A percentile compares a stretch with the other conserved stretches of the same genome.
Evolutionary conservation across 2,329 filamentous ascomycete genomes (phyloP).

Genomic region (Penicillium sp.): DNA sequence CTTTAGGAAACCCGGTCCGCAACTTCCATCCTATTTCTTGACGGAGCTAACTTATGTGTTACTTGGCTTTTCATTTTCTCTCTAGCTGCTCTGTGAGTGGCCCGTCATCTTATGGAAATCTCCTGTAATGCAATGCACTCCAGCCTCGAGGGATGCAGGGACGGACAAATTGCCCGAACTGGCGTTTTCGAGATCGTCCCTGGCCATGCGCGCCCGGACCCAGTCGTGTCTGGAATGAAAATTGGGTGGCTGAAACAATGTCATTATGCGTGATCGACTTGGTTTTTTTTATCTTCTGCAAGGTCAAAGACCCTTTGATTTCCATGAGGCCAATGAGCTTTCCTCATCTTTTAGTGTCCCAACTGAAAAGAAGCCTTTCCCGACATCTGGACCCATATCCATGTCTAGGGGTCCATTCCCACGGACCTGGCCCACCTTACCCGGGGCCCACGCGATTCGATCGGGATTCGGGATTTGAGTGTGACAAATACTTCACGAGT

Average conservation of each 20-base stretch:
- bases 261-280: conserved; percentile 9
- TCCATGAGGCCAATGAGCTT: not conserved
- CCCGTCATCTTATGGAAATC: not conserved
- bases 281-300: not conserved
- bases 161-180: conserved; percentile 26
- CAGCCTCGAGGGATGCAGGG: conserved; percentile 13
- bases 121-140: conserved; percentile 10
- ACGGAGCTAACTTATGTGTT: not conserved
- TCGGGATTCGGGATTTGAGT: conserved; percentile 1
- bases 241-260: conserved; percentile 15
- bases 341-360: not conserved
- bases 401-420: not conserved
- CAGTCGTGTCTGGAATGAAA: conserved; percentile 13
- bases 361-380: not conserved
- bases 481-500: conserved; percentile 14
- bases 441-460: conserved; percentile 18
- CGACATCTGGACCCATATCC: not conserved
- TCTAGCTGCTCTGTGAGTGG: not conserved
- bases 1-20: not conserved
- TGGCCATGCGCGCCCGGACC: conserved; percentile 14
- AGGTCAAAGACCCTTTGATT: not conserved
- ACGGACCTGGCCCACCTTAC: conserved; percentile 2
- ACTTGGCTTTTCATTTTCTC: not conserved
- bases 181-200: conserved; percentile 18
- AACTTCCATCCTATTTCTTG: not conserved